Evolutionary conservation across 805 yeast species (phyloP).

Genomic region (Saccharomycopsis javanensis): DNA sequence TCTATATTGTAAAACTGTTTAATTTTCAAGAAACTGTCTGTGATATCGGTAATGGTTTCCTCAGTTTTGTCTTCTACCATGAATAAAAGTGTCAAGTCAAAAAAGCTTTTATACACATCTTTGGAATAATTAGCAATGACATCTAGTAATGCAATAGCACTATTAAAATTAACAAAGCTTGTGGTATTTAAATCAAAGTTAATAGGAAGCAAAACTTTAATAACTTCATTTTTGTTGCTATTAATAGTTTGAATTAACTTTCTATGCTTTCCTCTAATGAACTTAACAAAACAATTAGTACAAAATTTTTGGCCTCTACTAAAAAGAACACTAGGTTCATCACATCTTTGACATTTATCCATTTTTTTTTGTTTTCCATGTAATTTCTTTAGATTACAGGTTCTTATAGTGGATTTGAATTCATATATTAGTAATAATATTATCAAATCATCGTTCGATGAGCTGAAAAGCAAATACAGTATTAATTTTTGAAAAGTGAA

Average conservation of each 20-base stretch:
- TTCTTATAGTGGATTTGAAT: no score
- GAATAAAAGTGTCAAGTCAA: slow-evolving; percentile 12
- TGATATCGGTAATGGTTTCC: neutral
- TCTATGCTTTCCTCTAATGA: slow-evolving; percentile 37
- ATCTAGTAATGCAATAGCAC: slow-evolving; percentile 30
- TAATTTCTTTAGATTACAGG: no score
- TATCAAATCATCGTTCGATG: no score
- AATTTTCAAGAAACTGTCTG: neutral
- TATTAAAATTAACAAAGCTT: slow-evolving; percentile 22
- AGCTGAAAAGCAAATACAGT: no score
- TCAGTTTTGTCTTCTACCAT: neutral
- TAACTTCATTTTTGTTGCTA: slow-evolving; percentile 30
- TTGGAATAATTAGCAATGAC: slow-evolving; percentile 30
- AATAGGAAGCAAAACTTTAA: slow-evolving; percentile 29
- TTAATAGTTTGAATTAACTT: slow-evolving; percentile 35
- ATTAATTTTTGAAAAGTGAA: neutral
- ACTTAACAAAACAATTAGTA: slow-evolving; percentile 31
- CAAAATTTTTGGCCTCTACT: slow-evolving; percentile 35
- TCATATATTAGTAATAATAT: no score
- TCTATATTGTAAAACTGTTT: slow-evolving; percentile 4
- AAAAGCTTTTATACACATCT: slow-evolving; percentile 25
- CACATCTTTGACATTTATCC: slow-evolving; percentile 26
- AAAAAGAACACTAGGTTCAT: slow-evolving; percentile 25
- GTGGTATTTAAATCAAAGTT: slow-evolving; percentile 27
- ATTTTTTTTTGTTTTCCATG: neutral